phyloP scores from a whole-genome alignment of 345 rosid species.

The Clarkia xantiana region DNA sequence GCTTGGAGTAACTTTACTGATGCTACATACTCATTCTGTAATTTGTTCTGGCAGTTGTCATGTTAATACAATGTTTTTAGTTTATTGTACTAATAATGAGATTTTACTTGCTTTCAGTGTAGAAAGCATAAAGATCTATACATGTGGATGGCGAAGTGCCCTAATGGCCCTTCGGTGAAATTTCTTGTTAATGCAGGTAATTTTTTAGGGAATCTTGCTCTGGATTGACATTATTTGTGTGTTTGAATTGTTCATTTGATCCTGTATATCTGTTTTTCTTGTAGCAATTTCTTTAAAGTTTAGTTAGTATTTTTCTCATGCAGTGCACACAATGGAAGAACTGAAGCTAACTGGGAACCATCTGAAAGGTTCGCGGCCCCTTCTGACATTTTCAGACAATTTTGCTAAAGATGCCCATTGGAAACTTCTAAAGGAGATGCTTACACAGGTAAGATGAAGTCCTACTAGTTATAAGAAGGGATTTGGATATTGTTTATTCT shows the following conservation, averaged over 20 bases:
- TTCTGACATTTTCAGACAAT: slow-evolving; percentile 71
- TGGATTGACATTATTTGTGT: too few species aligned
- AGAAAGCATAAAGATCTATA: slow-evolving; percentile 90
- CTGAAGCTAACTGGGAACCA: slow-evolving; percentile 93
- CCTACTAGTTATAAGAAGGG: too few species aligned
- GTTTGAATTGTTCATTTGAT: too few species aligned
- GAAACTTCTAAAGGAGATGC: slow-evolving; percentile 86
- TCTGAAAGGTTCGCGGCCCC: slow-evolving; percentile 73
- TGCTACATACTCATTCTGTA: background rate
- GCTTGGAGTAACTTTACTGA: background rate
- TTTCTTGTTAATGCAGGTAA: slow-evolving; percentile 94
- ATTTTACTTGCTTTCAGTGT: slow-evolving; percentile 35
- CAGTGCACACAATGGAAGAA: slow-evolving; percentile 95
- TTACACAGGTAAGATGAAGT: slow-evolving; percentile 37
- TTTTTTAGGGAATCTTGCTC: background rate
- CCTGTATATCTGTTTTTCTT: too few species aligned
- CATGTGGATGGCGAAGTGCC: slow-evolving; percentile 82
- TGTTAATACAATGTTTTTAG: too few species aligned
- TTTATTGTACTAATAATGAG: too few species aligned
- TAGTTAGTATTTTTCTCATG: slow-evolving; percentile 7
- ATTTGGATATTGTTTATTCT: too few species aligned
- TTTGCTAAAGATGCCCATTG: slow-evolving; percentile 79
- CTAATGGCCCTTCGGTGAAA: slow-evolving; percentile 82
- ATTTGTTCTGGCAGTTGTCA: background rate
- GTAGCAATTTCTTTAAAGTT: background rate